Base-by-base conservation (phyloP, 176 grass and related monocot genomes). In the Eleusine coracana region DNA sequence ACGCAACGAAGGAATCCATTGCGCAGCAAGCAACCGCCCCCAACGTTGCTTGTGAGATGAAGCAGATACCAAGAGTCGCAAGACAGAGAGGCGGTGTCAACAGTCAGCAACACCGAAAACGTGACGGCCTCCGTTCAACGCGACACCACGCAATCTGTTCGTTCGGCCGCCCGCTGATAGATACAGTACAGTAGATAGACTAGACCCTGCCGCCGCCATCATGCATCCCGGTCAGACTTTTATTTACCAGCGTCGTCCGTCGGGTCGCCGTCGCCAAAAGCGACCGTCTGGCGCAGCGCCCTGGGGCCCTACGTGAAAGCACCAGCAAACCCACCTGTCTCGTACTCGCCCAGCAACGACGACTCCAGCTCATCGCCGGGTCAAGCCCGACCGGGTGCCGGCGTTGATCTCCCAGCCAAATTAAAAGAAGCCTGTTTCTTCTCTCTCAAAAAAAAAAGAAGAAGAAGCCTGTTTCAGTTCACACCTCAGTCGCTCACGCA, bases 251-350 rank as follows among this genome's bases (percentile, higher is more conserved):
- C 49, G n/a, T 1, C 58, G 58, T 4, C 58, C 58, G 76, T 67
- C 37, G 0, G 48, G 84, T 74, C 46, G 48, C 40, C 48, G 62
- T 36, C 62, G 46, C 28, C 69, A 58, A 18, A 66, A 74, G 59
- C 7, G 68, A 66, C 54, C 44, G 25, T 1, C 9, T 34, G 31
- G 31, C 31, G 31, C 31, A 2, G 31, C n/a, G 13, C 23, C 23
- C 23, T 3, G 1, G 66, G 78, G 51, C 7, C 49, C 38, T 45
- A 28, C 14, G 27, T 50, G 5, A 73, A 63, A 78, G 3, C 76
- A 16, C 41, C 63, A 29, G 61, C 76, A 27, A 66, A 18, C 62
- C 70, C 78, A 87, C 51, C 78, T 48, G 77, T 34, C 55, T 54
- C 31, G 41, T 21, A 76, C 71, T 54, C 28, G 1, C 56, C 56